Percentiles rank a stretch among this genome's conserved stretches.
Evolutionary conservation across 169 alveolate genomes (phyloP).

Genomic region (Eimeria sp.): DNA sequence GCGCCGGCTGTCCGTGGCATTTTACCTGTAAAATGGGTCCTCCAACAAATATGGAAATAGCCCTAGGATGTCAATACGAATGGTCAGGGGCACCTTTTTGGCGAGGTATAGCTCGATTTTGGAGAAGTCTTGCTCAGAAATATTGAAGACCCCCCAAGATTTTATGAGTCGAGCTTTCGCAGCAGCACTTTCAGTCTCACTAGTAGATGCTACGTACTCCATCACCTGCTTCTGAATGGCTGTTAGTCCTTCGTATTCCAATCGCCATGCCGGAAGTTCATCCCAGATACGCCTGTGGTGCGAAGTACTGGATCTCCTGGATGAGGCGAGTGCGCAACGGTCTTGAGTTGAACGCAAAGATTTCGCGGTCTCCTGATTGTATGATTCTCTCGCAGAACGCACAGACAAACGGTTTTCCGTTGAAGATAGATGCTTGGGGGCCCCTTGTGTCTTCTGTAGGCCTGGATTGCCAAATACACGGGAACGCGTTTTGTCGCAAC

Average conservation of each 20-base stretch:
- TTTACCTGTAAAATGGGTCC: constrained; percentile 64
- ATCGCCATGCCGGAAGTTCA: constrained; percentile 37
- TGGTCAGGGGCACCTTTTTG: constrained; percentile 57
- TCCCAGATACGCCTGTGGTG: constrained; percentile 44
- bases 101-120: constrained; percentile 29
- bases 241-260: constrained; percentile 44
- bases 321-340: not conserved
- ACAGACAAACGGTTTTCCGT: not conserved
- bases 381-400: not conserved
- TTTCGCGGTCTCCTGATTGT: not conserved
- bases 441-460: not conserved
- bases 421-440: not conserved
- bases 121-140: constrained; percentile 46
- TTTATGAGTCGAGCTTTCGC: constrained; percentile 39
- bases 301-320: not conserved
- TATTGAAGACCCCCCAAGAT: constrained; percentile 31
- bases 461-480: not conserved
- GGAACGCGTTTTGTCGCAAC: not conserved
- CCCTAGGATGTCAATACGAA: constrained; percentile 57
- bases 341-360: not conserved
- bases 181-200: constrained; percentile 38
- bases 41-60: constrained; percentile 17
- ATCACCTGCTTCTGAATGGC: constrained; percentile 66
- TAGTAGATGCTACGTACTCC: constrained; percentile 52
- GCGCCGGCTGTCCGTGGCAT: not conserved